phyloP scores from a whole-genome alignment of 768 basidiomycete species.

The Calvatia gigantea region DNA sequence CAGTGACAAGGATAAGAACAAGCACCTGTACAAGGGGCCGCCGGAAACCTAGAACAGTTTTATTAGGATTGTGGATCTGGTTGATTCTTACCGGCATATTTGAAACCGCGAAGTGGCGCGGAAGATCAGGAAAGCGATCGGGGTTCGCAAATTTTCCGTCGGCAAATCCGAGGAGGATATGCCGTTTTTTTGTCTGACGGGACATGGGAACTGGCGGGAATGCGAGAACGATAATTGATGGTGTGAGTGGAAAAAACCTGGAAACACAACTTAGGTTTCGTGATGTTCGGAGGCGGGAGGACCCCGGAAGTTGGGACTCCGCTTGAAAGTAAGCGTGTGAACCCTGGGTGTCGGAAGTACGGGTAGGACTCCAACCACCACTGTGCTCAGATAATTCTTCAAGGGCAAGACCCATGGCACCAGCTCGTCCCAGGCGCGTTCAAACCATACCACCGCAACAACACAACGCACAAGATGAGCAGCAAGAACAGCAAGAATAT shows the following conservation, averaged over 20 bases:
- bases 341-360: conserved; percentile 12
- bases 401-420: conserved; percentile 76
- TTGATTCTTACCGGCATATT: no score
- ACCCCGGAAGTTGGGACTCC: conserved; percentile 14
- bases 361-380: conserved; percentile 48
- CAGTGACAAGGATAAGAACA: no score
- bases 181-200: not conserved
- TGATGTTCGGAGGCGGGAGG: not conserved
- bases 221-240: no score
- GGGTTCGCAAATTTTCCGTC: no score
- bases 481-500: conserved; percentile 22
- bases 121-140: no score
- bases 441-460: conserved; percentile 20
- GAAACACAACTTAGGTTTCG: not conserved
- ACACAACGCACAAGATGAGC: conserved; percentile 31
- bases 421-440: conserved; percentile 45
- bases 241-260: not conserved
- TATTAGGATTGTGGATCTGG: no score
- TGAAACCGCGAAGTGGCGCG: no score
- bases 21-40: no score
- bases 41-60: no score
- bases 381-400: conserved; percentile 31
- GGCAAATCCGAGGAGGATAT: not conserved
- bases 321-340: conserved; percentile 16
- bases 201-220: not conserved